Evolutionary conservation across 2,329 filamentous ascomycete genomes (phyloP), one percentile per base, ranked within the genome.

Genomic region (Fusarium beomiforme): DNA sequence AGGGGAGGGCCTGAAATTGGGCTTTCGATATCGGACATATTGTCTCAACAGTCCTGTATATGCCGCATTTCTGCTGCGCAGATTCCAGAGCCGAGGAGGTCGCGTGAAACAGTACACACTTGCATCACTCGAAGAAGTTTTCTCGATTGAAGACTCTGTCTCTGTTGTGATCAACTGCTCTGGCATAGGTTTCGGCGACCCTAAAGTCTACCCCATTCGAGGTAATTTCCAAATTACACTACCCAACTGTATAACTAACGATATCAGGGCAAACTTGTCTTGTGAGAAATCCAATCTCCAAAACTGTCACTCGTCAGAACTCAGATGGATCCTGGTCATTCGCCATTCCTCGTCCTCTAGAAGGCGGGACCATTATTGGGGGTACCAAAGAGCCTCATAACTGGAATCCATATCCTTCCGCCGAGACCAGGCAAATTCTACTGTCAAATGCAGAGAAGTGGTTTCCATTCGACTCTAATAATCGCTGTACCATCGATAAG

Each of bases 251-350:
- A 24, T 21, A 5, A 5, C 21, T 46, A 8, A 61, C 6, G 19
- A 12, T 16, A n/a, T 1, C 5, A 61, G 58, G 58, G 6, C 58
- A 61, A 23, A 61, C 58, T 8, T 58, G 58, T n/a, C 58, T 61
- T 21, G 51, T 61, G 8, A 5, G 41, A 6, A 61, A 58, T 10
- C 23, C 39, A 5, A 47, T 61, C 6, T 14, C 33, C 3, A 46
- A 58, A 17, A 61, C 58, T 1, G 6, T 61, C 3, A 61, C 58
- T 16, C 21, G 12, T 10, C 58, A 58, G 2, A 47, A 58, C 6
- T 44, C 33, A 1, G 58, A 61, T 26, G 58, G 51, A 1, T 37
- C 58, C 6, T 61, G 58, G 58, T 61, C 58, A 1, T 61, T 61
- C 26, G 58, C 58, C 33, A 61, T 61, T 26, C 51, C 58, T 8